A percentile compares a stretch with the other conserved stretches of the same genome.
Conservation (phyloP, 352 stramenopile genomes). For the Phytophthora cryptogea region DNA sequence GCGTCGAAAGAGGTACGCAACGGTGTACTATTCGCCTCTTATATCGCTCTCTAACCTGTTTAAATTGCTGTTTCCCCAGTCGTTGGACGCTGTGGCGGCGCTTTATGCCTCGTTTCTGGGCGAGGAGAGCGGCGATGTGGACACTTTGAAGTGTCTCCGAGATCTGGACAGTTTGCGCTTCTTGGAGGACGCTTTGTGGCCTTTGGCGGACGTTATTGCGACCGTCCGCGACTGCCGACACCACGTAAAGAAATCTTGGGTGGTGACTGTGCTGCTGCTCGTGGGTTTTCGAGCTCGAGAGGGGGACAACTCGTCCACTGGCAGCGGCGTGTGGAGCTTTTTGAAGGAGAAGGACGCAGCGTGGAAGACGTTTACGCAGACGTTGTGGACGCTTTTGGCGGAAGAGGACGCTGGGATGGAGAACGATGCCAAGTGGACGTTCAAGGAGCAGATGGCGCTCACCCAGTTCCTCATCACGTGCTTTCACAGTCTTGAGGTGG, state of each 20-base stretch:
- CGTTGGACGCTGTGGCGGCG: conserved; percentile 31
- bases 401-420: conserved; percentile 19
- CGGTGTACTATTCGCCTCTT: background rate
- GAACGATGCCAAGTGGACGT: conserved; percentile 42
- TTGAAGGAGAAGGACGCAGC: conserved; percentile 24
- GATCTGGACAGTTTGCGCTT: conserved; percentile 40
- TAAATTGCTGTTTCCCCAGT: conserved; percentile 19
- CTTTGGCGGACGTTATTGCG: conserved; percentile 25
- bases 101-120: conserved; percentile 48
- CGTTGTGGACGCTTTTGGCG: conserved; percentile 37
- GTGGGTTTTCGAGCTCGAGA: conserved; percentile 32
- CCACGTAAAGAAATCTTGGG: conserved; percentile 48
- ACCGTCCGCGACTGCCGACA: conserved; percentile 29
- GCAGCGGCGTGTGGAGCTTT: conserved; percentile 27
- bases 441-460: conserved; percentile 57
- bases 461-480: conserved; percentile 66
- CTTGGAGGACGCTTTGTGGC: conserved; percentile 65
- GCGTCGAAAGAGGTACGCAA: conserved; percentile 37
- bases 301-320: conserved; percentile 1
- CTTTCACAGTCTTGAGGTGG: conserved; percentile 66
- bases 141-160: conserved; percentile 26
- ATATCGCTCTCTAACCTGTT: conserved; percentile 6
- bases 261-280: conserved; percentile 53
- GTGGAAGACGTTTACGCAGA: conserved; percentile 46
- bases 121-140: conserved; percentile 18